Percentiles rank a stretch among this genome's conserved stretches.
These are phyloP conservation scores for Candida sp. DNA, from an alignment of 1,139 yeast genomes.

Conservation along the genomic window DNA sequence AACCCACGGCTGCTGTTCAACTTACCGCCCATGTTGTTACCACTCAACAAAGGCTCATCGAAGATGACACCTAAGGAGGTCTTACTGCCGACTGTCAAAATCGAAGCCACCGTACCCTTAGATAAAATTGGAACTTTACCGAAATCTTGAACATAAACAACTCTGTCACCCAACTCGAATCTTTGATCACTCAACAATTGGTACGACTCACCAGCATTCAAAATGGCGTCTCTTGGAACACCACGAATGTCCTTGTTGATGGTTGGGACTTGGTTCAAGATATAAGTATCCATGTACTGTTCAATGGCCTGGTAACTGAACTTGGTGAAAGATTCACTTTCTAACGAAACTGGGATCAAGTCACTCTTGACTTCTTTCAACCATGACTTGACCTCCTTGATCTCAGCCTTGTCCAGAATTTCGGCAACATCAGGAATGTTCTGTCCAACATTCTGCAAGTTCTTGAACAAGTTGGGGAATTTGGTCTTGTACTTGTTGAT, in stretches of 20 bases:
- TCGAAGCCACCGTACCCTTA: slow-evolving; percentile 91
- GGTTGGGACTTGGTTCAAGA: slow-evolving; percentile 42
- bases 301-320: slow-evolving; percentile 75
- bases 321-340: slow-evolving; percentile 78
- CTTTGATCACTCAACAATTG: slow-evolving; percentile 75
- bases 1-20: slow-evolving; percentile 81
- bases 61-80: slow-evolving; percentile 74
- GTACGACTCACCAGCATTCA: slow-evolving; percentile 77
- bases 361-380: slow-evolving; percentile 57
- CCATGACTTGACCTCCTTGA: slow-evolving; percentile 57
- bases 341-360: slow-evolving; percentile 71
- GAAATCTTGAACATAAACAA: slow-evolving; percentile 81
- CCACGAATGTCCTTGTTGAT: slow-evolving; percentile 68
- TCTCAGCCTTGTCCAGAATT: slow-evolving; percentile 30
- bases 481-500: slow-evolving; percentile 61
- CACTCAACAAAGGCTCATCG: slow-evolving; percentile 83
- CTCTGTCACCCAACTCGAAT: slow-evolving; percentile 89
- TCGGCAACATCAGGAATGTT: slow-evolving; percentile 33
- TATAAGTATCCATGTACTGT: slow-evolving; percentile 54
- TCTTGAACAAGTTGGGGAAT: slow-evolving; percentile 66
- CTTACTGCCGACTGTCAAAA: slow-evolving; percentile 64
- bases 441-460: slow-evolving; percentile 26
- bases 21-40: slow-evolving; percentile 80
- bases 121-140: slow-evolving; percentile 91
- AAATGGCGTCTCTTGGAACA: slow-evolving; percentile 85